Percentiles rank a stretch among this genome's conserved stretches.
These are phyloP conservation scores for Coemansia sp. DNA, from an alignment of 192 early-diverging fungal genomes.

Conservation along the genomic window DNA sequence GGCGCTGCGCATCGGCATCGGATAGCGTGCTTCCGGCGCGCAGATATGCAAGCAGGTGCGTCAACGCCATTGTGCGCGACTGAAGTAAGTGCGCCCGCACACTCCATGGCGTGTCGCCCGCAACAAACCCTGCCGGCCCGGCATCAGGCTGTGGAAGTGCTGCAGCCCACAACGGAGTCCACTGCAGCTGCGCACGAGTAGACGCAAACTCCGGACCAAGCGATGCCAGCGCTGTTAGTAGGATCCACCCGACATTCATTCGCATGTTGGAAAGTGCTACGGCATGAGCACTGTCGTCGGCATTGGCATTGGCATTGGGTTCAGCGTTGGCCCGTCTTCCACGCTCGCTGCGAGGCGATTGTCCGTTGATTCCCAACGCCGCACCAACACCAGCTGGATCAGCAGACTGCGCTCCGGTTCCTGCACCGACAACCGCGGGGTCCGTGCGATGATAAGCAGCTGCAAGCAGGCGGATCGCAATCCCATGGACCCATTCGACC, in stretches of 20 bases:
- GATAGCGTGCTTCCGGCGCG: not conserved
- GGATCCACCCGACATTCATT: slow-evolving; percentile 35
- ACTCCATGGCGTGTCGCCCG: slow-evolving; percentile 22
- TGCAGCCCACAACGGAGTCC: slow-evolving; percentile 24
- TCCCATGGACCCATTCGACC: slow-evolving; percentile 72
- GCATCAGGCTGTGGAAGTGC: slow-evolving; percentile 31
- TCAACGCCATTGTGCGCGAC: slow-evolving; percentile 25
- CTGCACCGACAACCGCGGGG: slow-evolving; percentile 12
- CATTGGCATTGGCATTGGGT: not conserved
- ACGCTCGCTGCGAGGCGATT: not conserved
- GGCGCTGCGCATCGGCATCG: not conserved
- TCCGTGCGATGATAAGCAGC: slow-evolving; percentile 36
- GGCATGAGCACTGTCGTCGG: not conserved
- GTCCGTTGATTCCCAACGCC: slow-evolving; percentile 1
- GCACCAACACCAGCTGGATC: slow-evolving; percentile 12
- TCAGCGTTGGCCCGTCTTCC: not conserved
- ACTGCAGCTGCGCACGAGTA: slow-evolving; percentile 14
- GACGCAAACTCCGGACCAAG: slow-evolving; percentile 12
- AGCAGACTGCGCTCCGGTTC: not conserved
- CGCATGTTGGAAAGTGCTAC: slow-evolving; percentile 28
- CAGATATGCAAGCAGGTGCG: slow-evolving; percentile 25
- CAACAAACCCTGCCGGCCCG: slow-evolving; percentile 22
- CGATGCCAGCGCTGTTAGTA: slow-evolving; percentile 22
- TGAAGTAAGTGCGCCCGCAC: slow-evolving; percentile 30
- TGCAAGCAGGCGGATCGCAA: slow-evolving; percentile 75